Conservation (phyloP, 768 basidiomycete species). For the Termitomyces sp. region DNA sequence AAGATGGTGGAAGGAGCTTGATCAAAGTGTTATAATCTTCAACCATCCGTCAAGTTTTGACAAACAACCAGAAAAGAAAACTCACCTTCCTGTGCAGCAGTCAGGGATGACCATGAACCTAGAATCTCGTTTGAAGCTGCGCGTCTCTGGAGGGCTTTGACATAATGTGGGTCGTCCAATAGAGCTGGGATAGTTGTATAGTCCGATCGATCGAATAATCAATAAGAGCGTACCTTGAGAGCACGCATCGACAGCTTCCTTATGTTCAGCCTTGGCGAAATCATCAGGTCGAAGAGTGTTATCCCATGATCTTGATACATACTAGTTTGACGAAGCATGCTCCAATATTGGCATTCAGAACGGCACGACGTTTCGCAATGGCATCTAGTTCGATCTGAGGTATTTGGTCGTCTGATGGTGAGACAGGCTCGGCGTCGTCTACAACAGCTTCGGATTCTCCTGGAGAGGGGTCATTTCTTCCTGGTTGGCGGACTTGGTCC, state of each 20-base stretch:
- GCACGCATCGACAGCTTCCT: constrained; percentile 76
- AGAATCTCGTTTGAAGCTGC: constrained; percentile 80
- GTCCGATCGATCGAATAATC: constrained; percentile 21
- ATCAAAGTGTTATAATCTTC: constrained; percentile 78
- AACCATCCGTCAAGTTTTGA: background rate
- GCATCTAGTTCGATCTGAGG: constrained; percentile 21
- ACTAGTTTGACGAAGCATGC: constrained; percentile 83
- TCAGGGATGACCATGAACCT: constrained; percentile 77
- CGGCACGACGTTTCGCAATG: constrained; percentile 55
- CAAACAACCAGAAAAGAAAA: background rate
- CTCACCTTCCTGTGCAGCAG: constrained; percentile 79
- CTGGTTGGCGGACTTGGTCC: constrained; percentile 4
- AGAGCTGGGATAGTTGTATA: constrained; percentile 26
- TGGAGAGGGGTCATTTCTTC: constrained; percentile 9
- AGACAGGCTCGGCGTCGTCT: constrained; percentile 17
- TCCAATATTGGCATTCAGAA: constrained; percentile 82
- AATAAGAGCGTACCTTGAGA: constrained; percentile 48
- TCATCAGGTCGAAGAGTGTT: constrained; percentile 2
- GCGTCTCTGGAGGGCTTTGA: constrained; percentile 87
- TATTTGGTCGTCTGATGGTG: constrained; percentile 15
- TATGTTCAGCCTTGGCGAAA: constrained; percentile 59
- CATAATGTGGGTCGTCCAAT: constrained; percentile 76
- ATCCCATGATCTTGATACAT: constrained; percentile 18
- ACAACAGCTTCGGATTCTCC: constrained; percentile 11
- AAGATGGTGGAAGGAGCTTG: constrained; percentile 50